Evolutionary conservation across 2,329 filamentous ascomycete genomes (phyloP), one percentile per base, ranked within the genome.

Genomic region (Talaromyces sp.): DNA sequence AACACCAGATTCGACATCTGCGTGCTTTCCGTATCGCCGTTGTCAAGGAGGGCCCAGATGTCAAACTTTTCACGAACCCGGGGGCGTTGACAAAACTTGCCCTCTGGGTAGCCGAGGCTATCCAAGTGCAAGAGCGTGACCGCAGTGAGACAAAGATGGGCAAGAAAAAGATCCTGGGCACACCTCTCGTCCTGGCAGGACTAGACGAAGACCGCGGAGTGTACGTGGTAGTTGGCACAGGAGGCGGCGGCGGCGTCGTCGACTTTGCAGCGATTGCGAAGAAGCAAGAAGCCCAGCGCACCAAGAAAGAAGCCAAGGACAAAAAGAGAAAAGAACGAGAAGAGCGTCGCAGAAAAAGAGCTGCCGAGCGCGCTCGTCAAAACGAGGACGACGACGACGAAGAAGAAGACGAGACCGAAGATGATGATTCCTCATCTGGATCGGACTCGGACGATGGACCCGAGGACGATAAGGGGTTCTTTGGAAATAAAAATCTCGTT

Each of bases 1-100:
- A 99, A 78, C 89, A 90, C 62, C 93, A 97, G 70, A 96, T 99
- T 72, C 90, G 92, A 42, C 92, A 97, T 73, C 82, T 99, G 16
- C 87, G 92, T 55, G 90, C 94, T 0, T 99, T 98, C 75, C 90
- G 95, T 56, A 92, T 99, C 83, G 96, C 91, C 36, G 90, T 98
- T 4, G 92, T 99, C 68, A 96, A 96, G 73, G 95, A 98, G 70
- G 92, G 94, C 0, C 92, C 93, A 0, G 95, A 98, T 68, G 89
- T 96, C 0, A 79, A 85, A n/a, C 83, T 98, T 10, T 99, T 99
- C 77, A 92, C 89, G 0, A 94, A 98, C 70, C 93, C 95, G 0
- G 91, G 93, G 5, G 95, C 95, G 1, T 80, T 99, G 28, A 96
- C 93, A 2, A 97, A 98, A 75, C 84, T 99, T 14, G 93, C 94